These are phyloP conservation scores for Ceratobasidium sp. DNA, from an alignment of 1,284 basidiomycete species.

Conservation along the genomic window DNA sequence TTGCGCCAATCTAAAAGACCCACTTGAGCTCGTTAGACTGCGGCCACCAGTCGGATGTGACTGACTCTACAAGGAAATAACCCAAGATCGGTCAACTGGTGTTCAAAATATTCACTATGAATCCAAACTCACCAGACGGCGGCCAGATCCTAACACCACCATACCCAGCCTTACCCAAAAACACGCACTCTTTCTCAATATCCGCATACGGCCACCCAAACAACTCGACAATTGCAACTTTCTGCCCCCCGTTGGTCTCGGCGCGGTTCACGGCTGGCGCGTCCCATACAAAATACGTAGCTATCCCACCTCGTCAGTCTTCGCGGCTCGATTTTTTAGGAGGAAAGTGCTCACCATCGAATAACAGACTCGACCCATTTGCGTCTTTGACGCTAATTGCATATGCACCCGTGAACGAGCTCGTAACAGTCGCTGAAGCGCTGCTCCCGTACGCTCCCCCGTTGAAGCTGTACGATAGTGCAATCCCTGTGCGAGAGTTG, in stretches of 20 bases:
- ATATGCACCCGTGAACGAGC: slow-evolving; percentile 37
- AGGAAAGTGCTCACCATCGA: slow-evolving; percentile 25
- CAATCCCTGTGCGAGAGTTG: slow-evolving; percentile 34
- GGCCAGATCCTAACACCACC: slow-evolving; percentile 44
- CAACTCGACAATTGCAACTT: slow-evolving; percentile 40
- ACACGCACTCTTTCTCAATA: slow-evolving; percentile 43
- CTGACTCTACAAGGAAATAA: slow-evolving; percentile 16
- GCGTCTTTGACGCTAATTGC: slow-evolving; percentile 39
- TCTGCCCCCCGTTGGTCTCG: slow-evolving; percentile 40
- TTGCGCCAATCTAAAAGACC: neutral
- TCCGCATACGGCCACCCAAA: slow-evolving; percentile 42
- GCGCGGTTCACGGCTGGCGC: slow-evolving; percentile 29
- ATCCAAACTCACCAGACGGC: slow-evolving; percentile 23
- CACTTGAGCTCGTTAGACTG: slow-evolving; percentile 44
- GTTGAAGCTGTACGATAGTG: slow-evolving; percentile 36
- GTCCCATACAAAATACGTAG: slow-evolving; percentile 41
- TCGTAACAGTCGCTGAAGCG: slow-evolving; percentile 32
- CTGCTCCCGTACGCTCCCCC: slow-evolving; percentile 34
- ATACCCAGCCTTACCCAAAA: slow-evolving; percentile 43
- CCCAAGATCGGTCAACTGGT: neutral
- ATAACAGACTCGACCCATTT: slow-evolving; percentile 24
- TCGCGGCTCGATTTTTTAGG: neutral
- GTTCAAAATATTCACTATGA: neutral
- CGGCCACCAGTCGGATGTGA: slow-evolving; percentile 44
- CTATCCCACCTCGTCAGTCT: neutral